Evolutionary conservation across 2,329 filamentous ascomycete species (phyloP).

Genomic region (Fusarium sp.): DNA sequence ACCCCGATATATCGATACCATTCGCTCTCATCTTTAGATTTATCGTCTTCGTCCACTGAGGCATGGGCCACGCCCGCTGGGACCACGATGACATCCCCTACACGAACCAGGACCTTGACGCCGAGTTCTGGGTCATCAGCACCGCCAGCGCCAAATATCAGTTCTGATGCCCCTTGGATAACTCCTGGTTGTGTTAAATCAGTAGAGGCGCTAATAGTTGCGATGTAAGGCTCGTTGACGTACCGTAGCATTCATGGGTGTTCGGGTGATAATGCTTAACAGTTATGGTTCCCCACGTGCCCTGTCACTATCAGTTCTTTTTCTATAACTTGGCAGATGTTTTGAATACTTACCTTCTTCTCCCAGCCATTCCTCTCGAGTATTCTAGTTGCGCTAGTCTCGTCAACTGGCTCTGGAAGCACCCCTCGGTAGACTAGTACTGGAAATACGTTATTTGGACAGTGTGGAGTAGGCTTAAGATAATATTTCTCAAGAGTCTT

Average conservation of each 20-base stretch:
- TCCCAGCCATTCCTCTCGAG: conserved; percentile 15
- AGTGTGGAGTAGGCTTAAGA: conserved; percentile 6
- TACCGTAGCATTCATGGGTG: conserved; percentile 22
- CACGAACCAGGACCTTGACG: conserved; percentile 3
- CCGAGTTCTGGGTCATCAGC: background rate
- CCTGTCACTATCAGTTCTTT: background rate
- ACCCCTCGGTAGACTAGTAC: conserved; percentile 20
- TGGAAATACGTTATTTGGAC: conserved; percentile 17
- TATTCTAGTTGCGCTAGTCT: conserved; percentile 1
- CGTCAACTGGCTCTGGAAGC: conserved; percentile 12
- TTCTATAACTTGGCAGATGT: background rate
- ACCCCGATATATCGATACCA: conserved; percentile 14
- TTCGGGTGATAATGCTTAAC: conserved; percentile 24
- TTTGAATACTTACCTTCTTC: background rate
- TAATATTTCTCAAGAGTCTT: conserved; percentile 6
- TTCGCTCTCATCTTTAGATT: conserved; percentile 1
- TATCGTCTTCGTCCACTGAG: conserved; percentile 3
- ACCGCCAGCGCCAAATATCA: conserved; percentile 12
- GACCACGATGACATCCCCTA: conserved; percentile 19
- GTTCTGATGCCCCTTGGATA: conserved; percentile 15
- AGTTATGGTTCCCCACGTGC: conserved; percentile 11
- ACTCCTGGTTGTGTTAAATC: background rate
- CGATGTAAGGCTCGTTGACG: background rate
- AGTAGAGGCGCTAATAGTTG: background rate
- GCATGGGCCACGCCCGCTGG: conserved; percentile 16